Percentiles rank a stretch among this genome's conserved stretches.
Conservation (phyloP, 225 moss, liverwort and hornwort genomes). For the Pleurozium schreberi region DNA sequence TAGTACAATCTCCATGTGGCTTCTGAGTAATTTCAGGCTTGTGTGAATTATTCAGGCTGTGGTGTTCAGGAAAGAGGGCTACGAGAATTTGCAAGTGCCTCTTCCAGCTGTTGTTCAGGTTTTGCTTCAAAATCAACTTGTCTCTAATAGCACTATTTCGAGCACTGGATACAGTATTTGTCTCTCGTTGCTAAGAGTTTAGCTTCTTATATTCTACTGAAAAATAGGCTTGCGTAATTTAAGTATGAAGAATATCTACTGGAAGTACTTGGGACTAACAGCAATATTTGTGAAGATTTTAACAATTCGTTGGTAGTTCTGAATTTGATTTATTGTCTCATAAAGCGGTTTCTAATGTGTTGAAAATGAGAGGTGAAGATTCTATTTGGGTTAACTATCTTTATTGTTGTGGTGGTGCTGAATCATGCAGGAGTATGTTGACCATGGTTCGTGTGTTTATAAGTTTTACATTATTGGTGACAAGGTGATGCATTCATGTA, state of each 20-base stretch:
- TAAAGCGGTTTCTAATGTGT: neutral
- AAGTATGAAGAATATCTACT: neutral
- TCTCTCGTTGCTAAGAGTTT: neutral
- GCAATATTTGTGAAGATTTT: neutral
- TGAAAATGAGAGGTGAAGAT: neutral
- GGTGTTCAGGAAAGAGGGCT: constrained; percentile 66
- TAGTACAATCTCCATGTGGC: neutral
- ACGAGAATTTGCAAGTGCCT: constrained; percentile 61
- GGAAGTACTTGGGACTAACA: neutral
- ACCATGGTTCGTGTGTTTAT: constrained; percentile 80
- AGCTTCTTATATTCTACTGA: neutral
- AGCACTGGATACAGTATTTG: neutral
- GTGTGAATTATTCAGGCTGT: constrained; percentile 48
- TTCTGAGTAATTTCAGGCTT: neutral
- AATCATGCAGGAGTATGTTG: constrained; percentile 64
- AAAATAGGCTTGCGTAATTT: neutral
- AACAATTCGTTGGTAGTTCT: neutral
- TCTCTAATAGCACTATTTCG: neutral
- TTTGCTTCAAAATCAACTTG: neutral
- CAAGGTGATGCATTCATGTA: constrained; percentile 63
- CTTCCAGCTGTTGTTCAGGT: constrained; percentile 83
- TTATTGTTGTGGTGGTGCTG: neutral
- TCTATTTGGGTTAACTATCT: neutral
- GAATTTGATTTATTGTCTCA: neutral
- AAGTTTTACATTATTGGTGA: constrained; percentile 80